A percentile compares a stretch with the other conserved stretches of the same genome.
phyloP scores from a whole-genome alignment of 2,329 filamentous ascomycete species.

The Scedosporium dehoogii region DNA sequence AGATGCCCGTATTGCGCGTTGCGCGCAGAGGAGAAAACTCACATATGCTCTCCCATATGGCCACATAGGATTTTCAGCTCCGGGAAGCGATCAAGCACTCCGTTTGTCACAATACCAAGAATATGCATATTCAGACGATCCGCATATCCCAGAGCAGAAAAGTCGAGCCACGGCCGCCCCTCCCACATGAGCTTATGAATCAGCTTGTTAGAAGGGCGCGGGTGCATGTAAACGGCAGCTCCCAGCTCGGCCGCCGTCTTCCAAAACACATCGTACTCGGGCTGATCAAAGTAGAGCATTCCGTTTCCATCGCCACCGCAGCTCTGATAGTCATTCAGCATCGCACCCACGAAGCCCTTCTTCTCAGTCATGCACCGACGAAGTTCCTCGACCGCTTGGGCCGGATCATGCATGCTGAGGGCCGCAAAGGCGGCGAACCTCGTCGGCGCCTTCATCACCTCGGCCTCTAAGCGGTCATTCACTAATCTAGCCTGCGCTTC shows the following conservation, averaged over 20 bases:
- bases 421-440: slow-evolving; percentile 20
- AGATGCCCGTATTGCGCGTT: not conserved
- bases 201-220: slow-evolving; percentile 11
- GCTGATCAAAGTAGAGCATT: slow-evolving; percentile 19
- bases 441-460: slow-evolving; percentile 10
- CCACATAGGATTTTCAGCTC: slow-evolving; percentile 27
- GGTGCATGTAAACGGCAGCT: slow-evolving; percentile 42
- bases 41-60: slow-evolving; percentile 25
- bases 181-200: slow-evolving; percentile 2
- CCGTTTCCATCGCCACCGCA: slow-evolving; percentile 14
- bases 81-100: slow-evolving; percentile 24
- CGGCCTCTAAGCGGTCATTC: not conserved
- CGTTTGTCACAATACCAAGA: slow-evolving; percentile 23
- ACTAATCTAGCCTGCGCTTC: not conserved
- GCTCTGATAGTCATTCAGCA: slow-evolving; percentile 16
- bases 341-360: slow-evolving; percentile 21
- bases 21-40: not conserved
- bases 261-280: slow-evolving; percentile 19
- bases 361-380: slow-evolving; percentile 18
- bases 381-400: slow-evolving; percentile 18
- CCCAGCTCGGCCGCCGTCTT: slow-evolving; percentile 30
- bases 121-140: slow-evolving; percentile 14
- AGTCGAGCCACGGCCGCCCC: not conserved
- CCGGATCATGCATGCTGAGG: slow-evolving; percentile 20
- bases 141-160: not conserved